Evolutionary conservation across 2,329 filamentous ascomycete genomes (phyloP).

Genomic region (Ophiostoma australiae): DNA sequence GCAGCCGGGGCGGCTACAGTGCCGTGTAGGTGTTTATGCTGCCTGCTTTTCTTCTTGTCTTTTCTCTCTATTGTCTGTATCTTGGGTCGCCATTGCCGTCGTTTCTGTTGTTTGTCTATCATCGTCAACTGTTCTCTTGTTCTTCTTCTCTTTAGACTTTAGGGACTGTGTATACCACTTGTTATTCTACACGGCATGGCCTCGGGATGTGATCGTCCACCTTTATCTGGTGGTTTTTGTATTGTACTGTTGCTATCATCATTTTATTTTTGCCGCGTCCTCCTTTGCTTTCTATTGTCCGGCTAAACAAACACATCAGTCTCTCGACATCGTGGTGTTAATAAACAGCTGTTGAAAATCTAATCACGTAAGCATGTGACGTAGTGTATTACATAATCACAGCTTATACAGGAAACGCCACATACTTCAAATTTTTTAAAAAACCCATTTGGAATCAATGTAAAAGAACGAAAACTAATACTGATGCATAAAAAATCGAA

Average conservation of each 20-base stretch:
- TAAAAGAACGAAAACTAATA: background rate
- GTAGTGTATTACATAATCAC: background rate
- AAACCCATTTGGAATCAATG: background rate
- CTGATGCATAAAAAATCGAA: background rate
- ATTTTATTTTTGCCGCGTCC: background rate
- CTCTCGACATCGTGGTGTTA: background rate
- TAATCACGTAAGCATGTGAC: background rate
- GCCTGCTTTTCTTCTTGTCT: background rate
- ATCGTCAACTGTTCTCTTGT: background rate
- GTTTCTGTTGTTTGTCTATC: background rate
- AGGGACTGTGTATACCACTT: constrained; percentile 12
- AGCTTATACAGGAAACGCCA: background rate
- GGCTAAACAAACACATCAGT: background rate
- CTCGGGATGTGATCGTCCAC: background rate
- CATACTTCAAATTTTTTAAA: background rate
- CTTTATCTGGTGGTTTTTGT: background rate
- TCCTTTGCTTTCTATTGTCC: background rate
- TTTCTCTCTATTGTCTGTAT: background rate
- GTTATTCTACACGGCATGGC: constrained; percentile 7
- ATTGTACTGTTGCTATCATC: background rate
- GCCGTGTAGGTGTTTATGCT: constrained; percentile 59
- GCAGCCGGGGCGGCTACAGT: constrained; percentile 85
- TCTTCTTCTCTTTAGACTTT: constrained; percentile 1
- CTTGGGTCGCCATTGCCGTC: background rate
- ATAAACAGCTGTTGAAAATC: background rate